Base-by-base conservation (phyloP, 2,329 filamentous ascomycete species). In the Talaromyces funiculosus region DNA sequence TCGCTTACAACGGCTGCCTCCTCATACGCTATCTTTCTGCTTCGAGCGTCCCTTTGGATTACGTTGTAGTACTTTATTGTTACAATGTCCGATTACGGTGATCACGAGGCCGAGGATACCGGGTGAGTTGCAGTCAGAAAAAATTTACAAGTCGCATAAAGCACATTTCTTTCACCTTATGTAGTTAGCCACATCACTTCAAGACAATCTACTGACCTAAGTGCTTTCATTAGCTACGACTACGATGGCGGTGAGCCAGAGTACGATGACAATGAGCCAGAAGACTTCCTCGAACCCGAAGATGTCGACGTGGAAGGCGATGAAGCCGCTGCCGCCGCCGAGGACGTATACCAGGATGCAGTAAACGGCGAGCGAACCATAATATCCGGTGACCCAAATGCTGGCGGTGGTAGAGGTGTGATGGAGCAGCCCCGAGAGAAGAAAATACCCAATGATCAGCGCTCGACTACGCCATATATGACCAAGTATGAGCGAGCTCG, bases 401-500 rank as follows among this genome's bases (percentile, higher is more conserved):
- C 80, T 42, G 72, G 72, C 54, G 72, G 72, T 56, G 67, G 68
- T 20, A 78, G 80, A 64, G 86, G 85, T 64, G 82, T 82, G 33
- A 80, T 86, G 71, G 77, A 82, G 66, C 80, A 80, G 66, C 71
- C 83, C 63, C 82, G 83, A 71, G 80, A 92, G 78, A 97, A 95
- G 84, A 95, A 91, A 79, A 93, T 99, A 54, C 84, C 92, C 60
- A 90, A 90, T 67, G 90, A 92, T 66, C 85, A 96, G 77, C 86
- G 94, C 69, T 89, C 86, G 24, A 99, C 94, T 8, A 99, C 94
- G 29, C 94, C 93, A 2, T 99, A 97, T 79, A 96, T 99, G 93
- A 99, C 94, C 67, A 99, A 99, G 80, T 99, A 99, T 78, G 94
- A 99, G 82, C 86, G 88, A 68, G 94, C 94, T 64, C 87, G 94